Base-by-base conservation (phyloP, 768 basidiomycete species). In the Termitomyces bulborhizus region DNA sequence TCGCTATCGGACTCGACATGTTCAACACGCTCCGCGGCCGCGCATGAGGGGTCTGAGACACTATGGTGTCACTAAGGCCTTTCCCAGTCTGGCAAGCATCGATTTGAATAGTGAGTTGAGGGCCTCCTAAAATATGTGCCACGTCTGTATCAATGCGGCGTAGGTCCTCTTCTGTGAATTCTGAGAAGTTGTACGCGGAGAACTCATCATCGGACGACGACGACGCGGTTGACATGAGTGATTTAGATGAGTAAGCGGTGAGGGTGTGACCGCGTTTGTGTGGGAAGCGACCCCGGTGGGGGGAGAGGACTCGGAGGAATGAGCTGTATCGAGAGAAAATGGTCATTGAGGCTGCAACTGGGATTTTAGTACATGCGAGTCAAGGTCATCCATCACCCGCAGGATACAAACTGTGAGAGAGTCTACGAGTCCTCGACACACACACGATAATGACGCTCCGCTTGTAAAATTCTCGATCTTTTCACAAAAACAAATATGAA, bases 111-210 rank as follows among this genome's bases (percentile, higher is more conserved):
- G 60, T 56, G 45, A 81, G 63, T 3, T 66, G 57, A 6, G 79
- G 76, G 4, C 64, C 65, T 4, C 54, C 59, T 26, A 46, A 64
- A 32, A 61, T 50, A 46, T 54, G 56, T 31, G 51, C 57, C 32
- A 75, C 56, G 29, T 69, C 65, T 29, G 73, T 73, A 60, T 85
- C 84, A 52, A 83, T 70, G 26, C 66, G 63, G 3, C 70, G 73
- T 40, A 86, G 73, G 26, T 88, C 84, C 32, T 83, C 76, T 26
- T 75, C 74, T 0, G 83, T 83, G 57, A 86, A 81, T 46, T 79
- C 79, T 0, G 79, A 74, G 47, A 85, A 71, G 60, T 80, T 68
- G 63, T 71, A 81, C 4, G 61, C 68, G 18, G 75, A 75, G 60
- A 73, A 85, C 57, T 79, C 76, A 57, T 76, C 74, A 59, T 74